Evolutionary conservation across 2,329 filamentous ascomycete genomes (phyloP), one percentile per base, ranked within the genome.

Genomic region (Trichoderma simmonsii): DNA sequence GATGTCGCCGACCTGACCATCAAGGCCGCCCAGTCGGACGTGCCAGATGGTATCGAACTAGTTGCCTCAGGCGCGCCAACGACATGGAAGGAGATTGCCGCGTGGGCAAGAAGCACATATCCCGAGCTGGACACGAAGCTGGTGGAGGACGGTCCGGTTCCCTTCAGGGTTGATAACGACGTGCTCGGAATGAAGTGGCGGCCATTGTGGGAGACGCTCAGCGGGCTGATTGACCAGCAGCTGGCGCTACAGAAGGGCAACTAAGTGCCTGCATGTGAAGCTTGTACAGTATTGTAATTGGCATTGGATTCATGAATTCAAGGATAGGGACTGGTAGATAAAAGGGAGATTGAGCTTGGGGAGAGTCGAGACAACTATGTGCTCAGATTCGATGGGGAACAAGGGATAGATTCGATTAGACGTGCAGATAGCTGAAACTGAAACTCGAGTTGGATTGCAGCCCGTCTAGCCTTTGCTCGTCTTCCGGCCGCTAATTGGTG

Each of bases 1-100:
- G 72, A 73, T 30, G 73, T 74, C 6, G 73, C 73, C 18, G 63
- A 73, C 6, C 59, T 69, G 30, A 54, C 60, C 36, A 18, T 74
- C 18, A 71, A 26, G 26, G 63, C 71, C 0, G 65, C 70, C 24
- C 24, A n/a, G 8, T 1, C 11, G 15, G n/a, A 56, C 3, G 60
- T 71, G 24, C 18, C 32, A 11, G 34, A 14, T 8, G 65, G 60
- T 4, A 63, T 59, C 3, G 71, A 72, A 34, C 68, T 72, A 28
- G 61, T 70, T n/a, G 54, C 59, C 43, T 63, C 71, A 5, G 65
- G 65, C 12, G 65, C 71, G 21, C 28, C 59, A 24, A 43, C 32
- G 21, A 65, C 48, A 2, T 71, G 60, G 71, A 60, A 28, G 36
- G 48, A 72, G 11, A 57, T 72, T 9, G 12, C 54, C 3, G 71